Evolutionary conservation across 1,284 basidiomycete species (phyloP), one percentile per base, ranked within the genome.

Genomic region (Heterobasidion occidentale): DNA sequence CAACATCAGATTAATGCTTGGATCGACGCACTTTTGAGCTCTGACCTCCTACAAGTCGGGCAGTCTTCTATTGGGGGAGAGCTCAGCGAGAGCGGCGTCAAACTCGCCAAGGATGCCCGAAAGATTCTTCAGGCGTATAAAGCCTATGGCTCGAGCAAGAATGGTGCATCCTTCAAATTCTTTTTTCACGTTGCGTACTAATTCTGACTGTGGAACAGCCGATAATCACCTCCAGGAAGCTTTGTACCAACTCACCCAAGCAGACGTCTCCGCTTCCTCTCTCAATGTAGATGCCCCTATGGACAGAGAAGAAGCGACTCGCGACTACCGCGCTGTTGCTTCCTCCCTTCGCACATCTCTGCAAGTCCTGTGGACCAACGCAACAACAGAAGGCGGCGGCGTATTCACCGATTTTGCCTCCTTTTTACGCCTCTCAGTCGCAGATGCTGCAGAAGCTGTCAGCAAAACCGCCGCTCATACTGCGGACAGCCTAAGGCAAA

Each of bases 211-310:
- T 27, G 38, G 11, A 1, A 2, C 49, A 87, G 84, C 71, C 53
- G 86, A 87, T 56, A 77, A 85, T 61, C 60, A 81, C 50, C 64
- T 88, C 7, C 86, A 88, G 62, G 71, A 83, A 55, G 80, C 80
- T 8, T 66, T 87, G 19, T 86, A 79, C 78, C 80, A 84, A 59
- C 68, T 88, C 33, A 72, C 75, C 1, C 71, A 82, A 60, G 78
- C 75, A 20, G 78, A 85, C 56, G 59, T 77, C 38, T 64, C 73
- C 7, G 64, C 69, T 0, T 71, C 77, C 8, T 67, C 66, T 9
- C 64, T 71, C 12, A 62, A 65, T 53, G 34, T 63, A 14, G 56
- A 61, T 36, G 58, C 68, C 36, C 63, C 65, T 15, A 63, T 74
- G 45, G 67, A 78, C 53, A 68, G 71, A 7, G 74, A 78, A 35